phyloP scores from a whole-genome alignment of 306 rosid species.

The Cicer pinnatifidum region DNA sequence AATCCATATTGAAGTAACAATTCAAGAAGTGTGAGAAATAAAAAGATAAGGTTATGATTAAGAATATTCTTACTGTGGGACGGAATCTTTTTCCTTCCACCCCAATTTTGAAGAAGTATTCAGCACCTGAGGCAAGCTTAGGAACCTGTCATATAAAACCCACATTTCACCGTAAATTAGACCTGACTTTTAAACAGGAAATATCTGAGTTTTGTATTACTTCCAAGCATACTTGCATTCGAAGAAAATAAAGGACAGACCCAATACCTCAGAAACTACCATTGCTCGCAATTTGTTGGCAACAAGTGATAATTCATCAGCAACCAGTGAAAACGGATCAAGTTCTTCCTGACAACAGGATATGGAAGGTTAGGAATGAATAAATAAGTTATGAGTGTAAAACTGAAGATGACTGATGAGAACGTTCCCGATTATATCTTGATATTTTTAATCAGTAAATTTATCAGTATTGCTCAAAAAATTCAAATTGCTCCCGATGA shows the following conservation, averaged over 20 bases:
- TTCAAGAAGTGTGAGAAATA: not conserved
- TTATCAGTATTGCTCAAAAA: too few relatives aligned
- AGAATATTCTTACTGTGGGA: slow-evolving; percentile 71
- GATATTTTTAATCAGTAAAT: too few relatives aligned
- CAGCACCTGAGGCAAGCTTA: slow-evolving; percentile 96
- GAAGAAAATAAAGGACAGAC: slow-evolving; percentile 32
- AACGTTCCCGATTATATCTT: too few relatives aligned
- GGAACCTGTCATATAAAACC: slow-evolving; percentile 72
- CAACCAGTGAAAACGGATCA: slow-evolving; percentile 92
- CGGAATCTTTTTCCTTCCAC: slow-evolving; percentile 98
- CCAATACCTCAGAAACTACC: slow-evolving; percentile 85
- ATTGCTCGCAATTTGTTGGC: slow-evolving; percentile 76
- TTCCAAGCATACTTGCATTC: slow-evolving; percentile 33
- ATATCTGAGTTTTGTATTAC: not conserved
- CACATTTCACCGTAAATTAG: slow-evolving; percentile 31
- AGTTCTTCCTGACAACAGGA: slow-evolving; percentile 64
- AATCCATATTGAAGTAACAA: slow-evolving; percentile 1
- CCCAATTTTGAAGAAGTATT: slow-evolving; percentile 90
- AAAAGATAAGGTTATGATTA: too few relatives aligned
- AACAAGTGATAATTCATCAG: slow-evolving; percentile 80
- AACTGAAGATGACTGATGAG: too few relatives aligned
- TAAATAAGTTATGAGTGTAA: too few relatives aligned
- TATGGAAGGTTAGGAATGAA: too few relatives aligned
- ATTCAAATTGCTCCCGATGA: too few relatives aligned
- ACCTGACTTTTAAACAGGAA: not conserved